Evolutionary conservation across 495 filamentous ascomycete species (phyloP).

Genomic region (Podospora anserina): DNA sequence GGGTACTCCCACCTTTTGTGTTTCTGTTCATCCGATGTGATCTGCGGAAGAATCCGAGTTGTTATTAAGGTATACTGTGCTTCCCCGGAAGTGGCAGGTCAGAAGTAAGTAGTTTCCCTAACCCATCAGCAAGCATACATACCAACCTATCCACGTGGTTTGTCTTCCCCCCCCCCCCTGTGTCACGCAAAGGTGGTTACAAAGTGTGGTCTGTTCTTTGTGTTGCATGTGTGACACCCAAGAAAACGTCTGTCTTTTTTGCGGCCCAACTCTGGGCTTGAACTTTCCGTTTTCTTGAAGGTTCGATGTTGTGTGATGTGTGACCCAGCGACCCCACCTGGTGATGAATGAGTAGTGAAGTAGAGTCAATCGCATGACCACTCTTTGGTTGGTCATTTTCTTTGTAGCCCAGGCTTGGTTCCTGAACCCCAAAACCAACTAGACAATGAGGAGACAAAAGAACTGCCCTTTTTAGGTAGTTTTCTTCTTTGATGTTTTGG

Average conservation of each 20-base stretch:
- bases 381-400: background rate
- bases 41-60: background rate
- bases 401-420: background rate
- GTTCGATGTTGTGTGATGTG: background rate
- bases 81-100: background rate
- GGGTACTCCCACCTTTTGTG: background rate
- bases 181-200: background rate
- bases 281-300: background rate
- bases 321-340: background rate
- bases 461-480: background rate
- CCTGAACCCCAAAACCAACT: background rate
- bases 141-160: background rate
- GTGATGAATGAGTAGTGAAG: background rate
- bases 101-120: background rate
- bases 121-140: background rate
- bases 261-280: background rate
- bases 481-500: background rate
- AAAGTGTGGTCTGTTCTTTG: background rate
- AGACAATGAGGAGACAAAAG: background rate
- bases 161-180: background rate
- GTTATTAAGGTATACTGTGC: background rate
- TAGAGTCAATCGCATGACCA: background rate
- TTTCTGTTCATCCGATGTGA: background rate
- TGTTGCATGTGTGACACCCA: background rate
- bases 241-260: background rate